Conservation (phyloP, 371 early-diverging fungal species). For the Apophysomyces trapeziformis region DNA sequence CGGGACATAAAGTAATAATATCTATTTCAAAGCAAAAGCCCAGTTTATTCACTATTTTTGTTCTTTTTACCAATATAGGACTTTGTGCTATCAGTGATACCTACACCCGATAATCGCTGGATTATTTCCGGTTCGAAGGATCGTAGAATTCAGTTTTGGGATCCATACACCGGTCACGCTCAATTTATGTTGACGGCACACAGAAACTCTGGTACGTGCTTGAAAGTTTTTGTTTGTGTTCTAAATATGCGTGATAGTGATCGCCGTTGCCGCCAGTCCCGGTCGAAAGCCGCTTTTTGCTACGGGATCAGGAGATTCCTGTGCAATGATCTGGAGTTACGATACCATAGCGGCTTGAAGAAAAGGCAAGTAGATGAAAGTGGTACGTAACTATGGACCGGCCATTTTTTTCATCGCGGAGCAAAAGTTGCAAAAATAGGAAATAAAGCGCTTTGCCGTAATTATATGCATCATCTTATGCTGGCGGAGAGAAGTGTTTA, state of each 20-base stretch:
- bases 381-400: not conserved
- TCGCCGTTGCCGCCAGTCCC: conserved; percentile 86
- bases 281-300: conserved; percentile 80
- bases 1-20: conserved; percentile 59
- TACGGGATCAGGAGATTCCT: conserved; percentile 92
- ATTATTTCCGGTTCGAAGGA: conserved; percentile 95
- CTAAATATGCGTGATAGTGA: conserved; percentile 57
- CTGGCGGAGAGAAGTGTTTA: too few relatives aligned
- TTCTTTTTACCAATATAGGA: conserved; percentile 54
- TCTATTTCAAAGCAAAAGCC: not conserved
- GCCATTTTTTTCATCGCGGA: not conserved
- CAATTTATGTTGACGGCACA: conserved; percentile 96
- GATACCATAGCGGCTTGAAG: conserved; percentile 17
- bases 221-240: conserved; percentile 1
- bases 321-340: conserved; percentile 89
- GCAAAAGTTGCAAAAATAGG: too few relatives aligned
- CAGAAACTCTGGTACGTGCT: conserved; percentile 84
- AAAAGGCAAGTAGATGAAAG: conserved; percentile 2
- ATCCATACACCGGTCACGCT: conserved; percentile 73
- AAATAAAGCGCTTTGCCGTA: too few relatives aligned
- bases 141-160: conserved; percentile 95
- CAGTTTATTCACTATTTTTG: too few relatives aligned
- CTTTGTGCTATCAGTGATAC: conserved; percentile 96
- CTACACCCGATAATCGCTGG: conserved; percentile 90
- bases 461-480: too few relatives aligned